phyloP scores from a whole-genome alignment of 23 red algal species.

The Pyropia yezoensis region DNA sequence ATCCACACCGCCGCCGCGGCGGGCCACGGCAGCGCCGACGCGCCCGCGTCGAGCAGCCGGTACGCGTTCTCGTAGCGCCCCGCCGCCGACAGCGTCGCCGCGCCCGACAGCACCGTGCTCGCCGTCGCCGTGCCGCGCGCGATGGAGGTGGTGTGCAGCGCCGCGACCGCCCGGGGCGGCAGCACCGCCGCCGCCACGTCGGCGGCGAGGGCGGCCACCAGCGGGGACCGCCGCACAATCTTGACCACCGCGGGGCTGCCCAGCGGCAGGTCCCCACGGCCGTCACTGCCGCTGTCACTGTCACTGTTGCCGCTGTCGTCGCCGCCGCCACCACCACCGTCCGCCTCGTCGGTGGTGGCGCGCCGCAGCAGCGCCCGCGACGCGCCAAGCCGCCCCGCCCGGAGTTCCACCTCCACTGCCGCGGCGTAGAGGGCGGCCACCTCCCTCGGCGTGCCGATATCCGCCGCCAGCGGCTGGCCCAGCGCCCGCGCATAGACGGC shows the following conservation, averaged over 20 bases:
- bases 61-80: conserved; percentile 60
- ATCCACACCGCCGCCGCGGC: conserved; percentile 56
- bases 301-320: no score
- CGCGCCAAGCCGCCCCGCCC: conserved; percentile 16
- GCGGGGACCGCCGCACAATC: no score
- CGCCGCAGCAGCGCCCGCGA: conserved; percentile 28
- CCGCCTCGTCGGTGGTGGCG: conserved; percentile 8
- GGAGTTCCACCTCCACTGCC: conserved; percentile 71
- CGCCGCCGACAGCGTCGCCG: conserved; percentile 39
- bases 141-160: no score
- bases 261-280: no score
- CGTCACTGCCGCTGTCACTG: no score
- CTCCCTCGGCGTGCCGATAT: conserved; percentile 49
- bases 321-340: no score
- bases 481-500: conserved; percentile 54
- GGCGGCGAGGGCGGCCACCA: no score
- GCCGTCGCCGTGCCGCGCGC: conserved; percentile 23
- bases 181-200: no score
- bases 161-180: no score
- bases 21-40: conserved; percentile 46
- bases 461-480: conserved; percentile 6
- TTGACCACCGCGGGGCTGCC: no score
- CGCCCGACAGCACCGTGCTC: conserved; percentile 43
- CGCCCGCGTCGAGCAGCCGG: conserved; percentile 43
- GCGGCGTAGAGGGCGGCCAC: conserved; percentile 69